Conservation (phyloP, 768 basidiomycete genomes). For the Phaffia australis region DNA sequence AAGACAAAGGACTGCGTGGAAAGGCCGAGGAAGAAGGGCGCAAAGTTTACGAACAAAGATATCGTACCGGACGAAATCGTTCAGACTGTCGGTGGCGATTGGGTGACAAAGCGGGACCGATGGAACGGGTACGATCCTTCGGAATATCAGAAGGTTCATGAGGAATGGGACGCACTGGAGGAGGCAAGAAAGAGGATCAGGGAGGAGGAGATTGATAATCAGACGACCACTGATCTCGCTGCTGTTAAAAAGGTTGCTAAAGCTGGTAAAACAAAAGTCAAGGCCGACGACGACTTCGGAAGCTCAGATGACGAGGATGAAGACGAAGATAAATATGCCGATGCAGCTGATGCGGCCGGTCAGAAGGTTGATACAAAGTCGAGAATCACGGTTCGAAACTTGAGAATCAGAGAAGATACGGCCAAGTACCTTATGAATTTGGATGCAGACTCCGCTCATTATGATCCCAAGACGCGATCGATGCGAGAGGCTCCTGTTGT, state of each 20-base stretch:
- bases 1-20: conserved; percentile 84
- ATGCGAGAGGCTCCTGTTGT: conserved; percentile 93
- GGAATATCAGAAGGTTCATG: conserved; percentile 74
- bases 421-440: conserved; percentile 97
- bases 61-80: conserved; percentile 86
- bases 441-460: conserved; percentile 90
- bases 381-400: conserved; percentile 91
- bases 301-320: conserved; percentile 65
- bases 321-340: conserved; percentile 97
- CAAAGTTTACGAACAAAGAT: conserved; percentile 78
- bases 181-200: conserved; percentile 76
- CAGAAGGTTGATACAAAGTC: conserved; percentile 98
- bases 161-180: conserved; percentile 89
- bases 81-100: conserved; percentile 58
- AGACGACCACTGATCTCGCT: conserved; percentile 81
- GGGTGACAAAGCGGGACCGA: conserved; percentile 88
- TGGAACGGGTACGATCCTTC: conserved; percentile 97
- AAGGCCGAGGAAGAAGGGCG: conserved; percentile 89
- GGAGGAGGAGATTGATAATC: conserved; percentile 97
- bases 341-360: conserved; percentile 92
- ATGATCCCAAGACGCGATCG: conserved; percentile 97
- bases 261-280: conserved; percentile 50
- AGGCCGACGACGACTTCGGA: conserved; percentile 77
- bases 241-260: conserved; percentile 81
- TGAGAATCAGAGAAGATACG: conserved; percentile 97